Conservation (phyloP, 805 yeast genomes). For the Torulaspora gathmanii region DNA sequence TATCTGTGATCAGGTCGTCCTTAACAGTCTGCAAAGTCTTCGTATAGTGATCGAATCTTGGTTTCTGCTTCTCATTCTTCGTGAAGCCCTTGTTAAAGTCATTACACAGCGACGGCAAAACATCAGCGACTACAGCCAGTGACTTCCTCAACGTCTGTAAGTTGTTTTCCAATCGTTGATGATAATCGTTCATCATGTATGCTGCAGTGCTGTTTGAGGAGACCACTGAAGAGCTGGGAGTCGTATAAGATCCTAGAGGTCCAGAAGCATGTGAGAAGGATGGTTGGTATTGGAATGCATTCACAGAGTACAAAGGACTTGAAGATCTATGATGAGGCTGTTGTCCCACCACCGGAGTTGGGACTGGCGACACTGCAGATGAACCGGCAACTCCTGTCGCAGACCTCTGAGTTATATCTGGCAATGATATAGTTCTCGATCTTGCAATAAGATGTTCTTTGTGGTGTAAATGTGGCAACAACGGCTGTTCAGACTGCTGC, state of each 20-base stretch:
- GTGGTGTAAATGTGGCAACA: constrained; percentile 12
- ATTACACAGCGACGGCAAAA: constrained; percentile 6
- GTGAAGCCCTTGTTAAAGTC: neutral
- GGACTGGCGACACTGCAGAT: neutral
- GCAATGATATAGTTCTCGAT: constrained; percentile 14
- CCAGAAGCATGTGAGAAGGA: neutral
- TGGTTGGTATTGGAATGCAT: constrained; percentile 1
- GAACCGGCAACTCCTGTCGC: constrained; percentile 1
- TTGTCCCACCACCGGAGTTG: neutral
- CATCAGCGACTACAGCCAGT: constrained; percentile 7
- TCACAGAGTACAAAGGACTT: constrained; percentile 2
- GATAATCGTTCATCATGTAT: neutral
- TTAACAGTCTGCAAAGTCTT: constrained; percentile 2
- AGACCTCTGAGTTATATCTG: constrained; percentile 10
- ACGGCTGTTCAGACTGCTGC: constrained; percentile 2
- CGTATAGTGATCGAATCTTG: constrained; percentile 1
- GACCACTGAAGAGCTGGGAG: constrained; percentile 9
- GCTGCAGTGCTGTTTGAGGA: constrained; percentile 5
- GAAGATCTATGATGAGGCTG: neutral
- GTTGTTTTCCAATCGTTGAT: constrained; percentile 9
- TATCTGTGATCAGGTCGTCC: constrained; percentile 9
- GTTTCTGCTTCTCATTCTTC: neutral
- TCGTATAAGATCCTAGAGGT: constrained; percentile 2
- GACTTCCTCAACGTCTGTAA: constrained; percentile 7
- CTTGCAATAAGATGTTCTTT: constrained; percentile 11